Percentiles rank a stretch among this genome's conserved stretches.
Evolutionary conservation across 2,329 filamentous ascomycete species (phyloP).

Genomic region (Botrytis pseudocinerea): DNA sequence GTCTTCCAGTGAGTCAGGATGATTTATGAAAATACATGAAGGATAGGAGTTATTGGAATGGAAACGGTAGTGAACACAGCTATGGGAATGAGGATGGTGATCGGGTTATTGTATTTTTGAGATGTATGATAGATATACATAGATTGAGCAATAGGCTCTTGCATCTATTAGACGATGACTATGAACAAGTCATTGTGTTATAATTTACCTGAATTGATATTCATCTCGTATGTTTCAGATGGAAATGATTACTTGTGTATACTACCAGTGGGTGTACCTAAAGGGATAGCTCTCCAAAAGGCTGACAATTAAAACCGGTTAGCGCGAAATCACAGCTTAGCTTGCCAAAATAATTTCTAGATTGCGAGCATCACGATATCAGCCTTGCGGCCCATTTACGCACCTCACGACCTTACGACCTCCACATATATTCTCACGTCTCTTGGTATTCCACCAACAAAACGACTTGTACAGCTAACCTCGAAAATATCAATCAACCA

Average conservation of each 20-base stretch:
- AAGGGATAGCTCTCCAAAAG: background rate
- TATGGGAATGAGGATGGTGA: background rate
- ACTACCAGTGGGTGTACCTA: background rate
- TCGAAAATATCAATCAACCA: conserved; percentile 43
- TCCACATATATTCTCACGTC: background rate
- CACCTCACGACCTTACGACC: background rate
- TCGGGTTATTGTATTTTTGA: conserved; percentile 2
- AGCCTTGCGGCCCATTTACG: conserved; percentile 9
- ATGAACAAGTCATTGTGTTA: background rate
- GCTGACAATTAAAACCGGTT: conserved; percentile 1
- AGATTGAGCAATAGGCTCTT: conserved; percentile 2
- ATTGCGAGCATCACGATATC: conserved; percentile 11
- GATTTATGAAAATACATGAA: background rate
- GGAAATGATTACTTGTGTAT: background rate
- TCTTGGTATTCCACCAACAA: conserved; percentile 17
- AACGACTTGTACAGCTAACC: background rate
- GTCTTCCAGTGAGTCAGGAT: conserved; percentile 56
- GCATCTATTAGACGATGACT: background rate
- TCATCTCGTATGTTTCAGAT: background rate
- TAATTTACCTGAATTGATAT: background rate
- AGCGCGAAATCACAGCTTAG: conserved; percentile 15
- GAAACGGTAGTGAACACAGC: conserved; percentile 18
- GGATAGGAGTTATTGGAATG: conserved; percentile 27
- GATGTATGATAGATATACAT: conserved; percentile 5
- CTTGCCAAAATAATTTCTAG: conserved; percentile 17